Percentiles rank a stretch among this genome's conserved stretches.
phyloP scores from a whole-genome alignment of 768 basidiomycete species.

The Cantharellus anzutake region DNA sequence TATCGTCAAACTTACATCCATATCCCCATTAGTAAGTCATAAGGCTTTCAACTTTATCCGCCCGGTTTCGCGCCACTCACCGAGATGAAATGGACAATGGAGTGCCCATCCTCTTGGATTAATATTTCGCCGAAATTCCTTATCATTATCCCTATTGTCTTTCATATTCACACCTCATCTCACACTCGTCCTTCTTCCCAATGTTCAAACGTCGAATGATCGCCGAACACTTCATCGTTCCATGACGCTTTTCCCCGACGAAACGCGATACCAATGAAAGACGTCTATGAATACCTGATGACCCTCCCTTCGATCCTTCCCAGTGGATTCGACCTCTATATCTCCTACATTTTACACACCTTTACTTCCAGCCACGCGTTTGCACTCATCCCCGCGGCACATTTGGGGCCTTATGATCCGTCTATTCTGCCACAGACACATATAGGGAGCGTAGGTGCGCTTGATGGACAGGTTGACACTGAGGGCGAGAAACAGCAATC shows the following conservation, averaged over 20 bases:
- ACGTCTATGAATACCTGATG: constrained; percentile 33
- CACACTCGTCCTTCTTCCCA: too few relatives aligned
- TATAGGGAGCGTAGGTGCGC: too few relatives aligned
- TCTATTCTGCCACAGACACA: not conserved
- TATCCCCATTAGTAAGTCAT: constrained; percentile 36
- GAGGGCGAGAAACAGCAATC: too few relatives aligned
- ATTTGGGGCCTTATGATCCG: not conserved
- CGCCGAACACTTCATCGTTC: too few relatives aligned
- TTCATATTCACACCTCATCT: too few relatives aligned
- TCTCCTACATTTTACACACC: constrained; percentile 28
- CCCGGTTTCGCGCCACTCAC: too few relatives aligned
- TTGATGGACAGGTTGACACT: too few relatives aligned
- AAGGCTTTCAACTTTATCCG: not conserved
- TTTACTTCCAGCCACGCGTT: constrained; percentile 33
- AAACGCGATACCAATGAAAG: constrained; percentile 18
- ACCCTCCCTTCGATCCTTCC: constrained; percentile 29
- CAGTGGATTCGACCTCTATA: constrained; percentile 30
- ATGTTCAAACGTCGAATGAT: too few relatives aligned
- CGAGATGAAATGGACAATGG: too few relatives aligned
- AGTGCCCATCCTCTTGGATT: too few relatives aligned
- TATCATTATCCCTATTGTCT: too few relatives aligned
- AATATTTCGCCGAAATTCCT: too few relatives aligned
- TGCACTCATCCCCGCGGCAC: constrained; percentile 32
- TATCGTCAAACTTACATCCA: constrained; percentile 33
- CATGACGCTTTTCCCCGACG: not conserved